Conservation (phyloP, 108 stramenopile species). For the Conticribra weissflogii region DNA sequence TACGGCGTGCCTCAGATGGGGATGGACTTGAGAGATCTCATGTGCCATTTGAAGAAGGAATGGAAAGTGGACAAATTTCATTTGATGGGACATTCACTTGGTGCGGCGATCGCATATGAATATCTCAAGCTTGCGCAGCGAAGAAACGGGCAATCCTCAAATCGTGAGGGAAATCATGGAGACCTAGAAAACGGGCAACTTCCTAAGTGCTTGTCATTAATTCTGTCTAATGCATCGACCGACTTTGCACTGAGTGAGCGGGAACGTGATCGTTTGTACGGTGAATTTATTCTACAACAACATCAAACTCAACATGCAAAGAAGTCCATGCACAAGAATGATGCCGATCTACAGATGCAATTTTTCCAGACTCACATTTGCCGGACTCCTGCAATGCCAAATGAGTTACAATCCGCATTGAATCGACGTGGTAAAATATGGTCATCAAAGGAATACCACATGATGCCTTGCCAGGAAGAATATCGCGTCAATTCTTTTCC, state of each 20-base stretch:
- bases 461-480: constrained; percentile 6
- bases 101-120: constrained; percentile 46
- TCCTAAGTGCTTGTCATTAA: constrained; percentile 35
- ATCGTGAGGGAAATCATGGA: too few species aligned
- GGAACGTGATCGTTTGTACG: constrained; percentile 22
- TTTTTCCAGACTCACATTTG: constrained; percentile 39
- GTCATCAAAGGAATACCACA: constrained; percentile 36
- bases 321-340: too few species aligned
- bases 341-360: constrained; percentile 1
- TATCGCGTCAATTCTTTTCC: constrained; percentile 11
- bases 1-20: too few species aligned
- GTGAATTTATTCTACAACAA: constrained; percentile 22
- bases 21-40: constrained; percentile 28
- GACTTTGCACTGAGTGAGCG: constrained; percentile 35
- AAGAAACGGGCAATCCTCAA: background rate
- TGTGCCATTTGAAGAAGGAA: constrained; percentile 25
- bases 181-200: background rate
- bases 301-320: constrained; percentile 4
- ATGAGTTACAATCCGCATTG: constrained; percentile 26
- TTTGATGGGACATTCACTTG: constrained; percentile 42
- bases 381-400: constrained; percentile 20
- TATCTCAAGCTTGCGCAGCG: constrained; percentile 6
- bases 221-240: constrained; percentile 47
- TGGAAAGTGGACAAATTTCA: constrained; percentile 37
- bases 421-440: constrained; percentile 34